A percentile compares a stretch with the other conserved stretches of the same genome.
These are phyloP conservation scores for Plasmodium cynomolgi DNA, from an alignment of 169 alveolate species.

Conservation along the genomic window DNA sequence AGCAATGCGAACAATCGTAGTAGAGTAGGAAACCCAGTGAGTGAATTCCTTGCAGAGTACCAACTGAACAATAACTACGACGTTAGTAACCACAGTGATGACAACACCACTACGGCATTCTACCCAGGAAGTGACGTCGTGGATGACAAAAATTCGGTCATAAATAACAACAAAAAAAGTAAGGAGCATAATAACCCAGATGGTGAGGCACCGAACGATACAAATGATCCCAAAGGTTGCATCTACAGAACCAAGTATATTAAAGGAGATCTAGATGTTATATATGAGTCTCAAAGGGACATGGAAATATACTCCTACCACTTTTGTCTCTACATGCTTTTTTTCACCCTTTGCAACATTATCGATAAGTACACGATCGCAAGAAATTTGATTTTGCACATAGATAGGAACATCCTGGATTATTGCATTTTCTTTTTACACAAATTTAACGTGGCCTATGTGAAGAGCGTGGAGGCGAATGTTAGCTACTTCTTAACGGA, in stretches of 20 bases:
- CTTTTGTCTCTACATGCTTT: slow-evolving; percentile 68
- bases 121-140: slow-evolving; percentile 15
- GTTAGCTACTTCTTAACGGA: slow-evolving; percentile 15
- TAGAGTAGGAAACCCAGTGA: not conserved
- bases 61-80: slow-evolving; percentile 26
- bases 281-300: slow-evolving; percentile 60
- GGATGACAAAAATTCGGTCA: slow-evolving; percentile 29
- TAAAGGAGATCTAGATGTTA: slow-evolving; percentile 66
- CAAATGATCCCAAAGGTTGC: slow-evolving; percentile 1
- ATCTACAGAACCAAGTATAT: slow-evolving; percentile 39
- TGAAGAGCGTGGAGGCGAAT: slow-evolving; percentile 47
- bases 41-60: not conserved
- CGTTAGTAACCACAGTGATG: slow-evolving; percentile 66
- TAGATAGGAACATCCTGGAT: slow-evolving; percentile 74
- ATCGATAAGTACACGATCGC: slow-evolving; percentile 63
- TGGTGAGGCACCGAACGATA: not conserved
- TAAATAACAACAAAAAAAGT: not conserved
- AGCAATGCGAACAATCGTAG: not conserved
- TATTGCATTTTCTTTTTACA: slow-evolving; percentile 72
- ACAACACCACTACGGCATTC: slow-evolving; percentile 5
- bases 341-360: slow-evolving; percentile 54
- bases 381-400: slow-evolving; percentile 59
- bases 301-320: slow-evolving; percentile 75
- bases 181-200: not conserved
- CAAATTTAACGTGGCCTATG: slow-evolving; percentile 53